Evolutionary conservation across 768 basidiomycete genomes (phyloP).

Genomic region (Lanmaoa rubissima): DNA sequence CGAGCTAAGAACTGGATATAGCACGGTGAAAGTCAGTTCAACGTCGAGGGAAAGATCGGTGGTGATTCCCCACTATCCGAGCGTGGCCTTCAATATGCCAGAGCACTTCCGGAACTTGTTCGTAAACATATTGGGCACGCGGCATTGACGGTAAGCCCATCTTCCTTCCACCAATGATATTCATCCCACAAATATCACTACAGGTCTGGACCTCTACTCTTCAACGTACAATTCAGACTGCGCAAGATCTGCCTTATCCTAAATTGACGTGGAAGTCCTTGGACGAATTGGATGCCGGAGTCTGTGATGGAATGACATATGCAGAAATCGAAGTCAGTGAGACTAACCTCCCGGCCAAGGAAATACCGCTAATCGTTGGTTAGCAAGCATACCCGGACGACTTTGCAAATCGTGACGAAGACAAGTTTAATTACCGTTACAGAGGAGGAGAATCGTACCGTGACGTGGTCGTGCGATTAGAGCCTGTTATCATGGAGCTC

Average conservation of each 20-base stretch:
- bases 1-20: constrained; percentile 32
- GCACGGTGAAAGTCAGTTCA: constrained; percentile 98
- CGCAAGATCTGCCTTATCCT: constrained; percentile 71
- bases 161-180: constrained; percentile 4
- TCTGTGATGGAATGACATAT: constrained; percentile 99
- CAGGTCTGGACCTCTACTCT: constrained; percentile 99
- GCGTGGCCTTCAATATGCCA: constrained; percentile 82
- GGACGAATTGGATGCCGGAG: constrained; percentile 97
- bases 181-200: neutral
- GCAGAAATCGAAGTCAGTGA: constrained; percentile 88
- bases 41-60: constrained; percentile 94
- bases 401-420: constrained; percentile 95
- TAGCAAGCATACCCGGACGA: constrained; percentile 96
- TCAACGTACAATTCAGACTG: constrained; percentile 89
- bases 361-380: neutral
- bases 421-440: constrained; percentile 99
- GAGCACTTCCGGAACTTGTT: constrained; percentile 82
- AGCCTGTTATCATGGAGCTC: constrained; percentile 99
- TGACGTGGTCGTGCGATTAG: constrained; percentile 91
- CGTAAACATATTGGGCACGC: constrained; percentile 89
- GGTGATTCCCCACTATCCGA: constrained; percentile 91
- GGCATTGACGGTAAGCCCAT: constrained; percentile 65
- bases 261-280: constrained; percentile 99
- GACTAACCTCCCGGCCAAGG: neutral
- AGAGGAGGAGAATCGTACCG: constrained; percentile 97